Evolutionary conservation across 2,329 filamentous ascomycete species (phyloP), one percentile per base, ranked within the genome.

Genomic region (Clarireedia hainanense): DNA sequence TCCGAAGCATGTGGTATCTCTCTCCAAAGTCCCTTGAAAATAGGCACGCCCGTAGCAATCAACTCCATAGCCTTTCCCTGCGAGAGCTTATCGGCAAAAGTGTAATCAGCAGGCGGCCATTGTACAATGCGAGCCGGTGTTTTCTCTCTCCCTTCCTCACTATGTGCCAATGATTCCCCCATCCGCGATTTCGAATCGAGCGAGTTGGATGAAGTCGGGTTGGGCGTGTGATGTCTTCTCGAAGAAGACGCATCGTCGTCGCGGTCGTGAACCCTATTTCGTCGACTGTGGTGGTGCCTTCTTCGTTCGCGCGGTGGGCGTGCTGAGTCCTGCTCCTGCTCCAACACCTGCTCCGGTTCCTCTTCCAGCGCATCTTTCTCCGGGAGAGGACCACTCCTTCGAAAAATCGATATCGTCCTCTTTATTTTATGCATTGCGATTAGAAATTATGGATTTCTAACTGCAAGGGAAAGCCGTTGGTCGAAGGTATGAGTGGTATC

Each of bases 61-160:
- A 83, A 72, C 49, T 81, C 76, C 70, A 78, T 76, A 9, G 82
- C 83, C 48, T 77, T 75, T 45, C 73, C 74, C 15, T 79, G 75
- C 0, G 76, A 70, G 7, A 85, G 72, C 58, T 80, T 76, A 39
- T 79, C 77, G 24, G 74, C 67, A 45, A 66, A 71, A 10, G 73
- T 71, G 48, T 82, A 68, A 50, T 76, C 78, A 10, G 72, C 69
- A 0, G 82, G 82, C 17, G 82, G 82, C 82, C 82, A 85, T 63
- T 76, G 71, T 2, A 75, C 76, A 56, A 80, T 67, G 5, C 75
- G 6, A 12, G 45, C 37, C 14, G 26, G 42, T 5, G n/a, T 42
- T 6, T 37, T 23, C 20, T 37, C 26, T 36, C 26, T 27, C 27
- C 37, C 26, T 17, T 55, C 52, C 26, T 55, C 52, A 3, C 30